Evolutionary conservation across 495 filamentous ascomycete species (phyloP).

Genomic region (Penicillium silybi): DNA sequence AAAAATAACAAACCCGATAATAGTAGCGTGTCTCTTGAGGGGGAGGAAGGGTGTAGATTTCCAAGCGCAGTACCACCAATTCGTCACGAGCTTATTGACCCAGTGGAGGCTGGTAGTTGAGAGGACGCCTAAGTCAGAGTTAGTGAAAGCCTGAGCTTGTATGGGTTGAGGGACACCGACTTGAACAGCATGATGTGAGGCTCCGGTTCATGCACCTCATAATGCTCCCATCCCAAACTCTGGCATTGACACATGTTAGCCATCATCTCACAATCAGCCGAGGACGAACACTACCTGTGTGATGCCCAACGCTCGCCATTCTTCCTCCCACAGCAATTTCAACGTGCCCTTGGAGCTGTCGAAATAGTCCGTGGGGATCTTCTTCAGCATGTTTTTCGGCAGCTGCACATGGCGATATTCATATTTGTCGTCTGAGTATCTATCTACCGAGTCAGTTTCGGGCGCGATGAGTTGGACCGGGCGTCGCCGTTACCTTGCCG

Average conservation of each 20-base stretch:
- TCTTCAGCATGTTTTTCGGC: slow-evolving; percentile 96
- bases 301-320: slow-evolving; percentile 94
- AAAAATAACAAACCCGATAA: slow-evolving; percentile 5
- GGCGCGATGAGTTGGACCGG: background rate
- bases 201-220: slow-evolving; percentile 97
- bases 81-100: slow-evolving; percentile 30
- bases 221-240: slow-evolving; percentile 98
- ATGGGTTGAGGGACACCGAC: slow-evolving; percentile 47
- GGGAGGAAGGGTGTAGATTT: slow-evolving; percentile 2
- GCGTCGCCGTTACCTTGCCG: slow-evolving; percentile 63
- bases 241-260: slow-evolving; percentile 36
- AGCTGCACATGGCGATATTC: slow-evolving; percentile 97
- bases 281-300: slow-evolving; percentile 66
- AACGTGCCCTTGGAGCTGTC: slow-evolving; percentile 85
- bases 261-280: background rate
- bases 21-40: slow-evolving; percentile 1
- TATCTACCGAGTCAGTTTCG: slow-evolving; percentile 26
- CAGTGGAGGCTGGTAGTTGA: slow-evolving; percentile 77
- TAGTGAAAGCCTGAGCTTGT: slow-evolving; percentile 4
- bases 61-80: slow-evolving; percentile 11
- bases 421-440: slow-evolving; percentile 82
- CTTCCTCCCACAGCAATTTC: slow-evolving; percentile 96
- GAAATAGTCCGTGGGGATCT: slow-evolving; percentile 93
- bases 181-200: slow-evolving; percentile 98
- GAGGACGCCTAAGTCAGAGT: slow-evolving; percentile 60